These are phyloP conservation scores for Tilletia walkeri DNA, from an alignment of 1,284 basidiomycete genomes.

Conservation along the genomic window DNA sequence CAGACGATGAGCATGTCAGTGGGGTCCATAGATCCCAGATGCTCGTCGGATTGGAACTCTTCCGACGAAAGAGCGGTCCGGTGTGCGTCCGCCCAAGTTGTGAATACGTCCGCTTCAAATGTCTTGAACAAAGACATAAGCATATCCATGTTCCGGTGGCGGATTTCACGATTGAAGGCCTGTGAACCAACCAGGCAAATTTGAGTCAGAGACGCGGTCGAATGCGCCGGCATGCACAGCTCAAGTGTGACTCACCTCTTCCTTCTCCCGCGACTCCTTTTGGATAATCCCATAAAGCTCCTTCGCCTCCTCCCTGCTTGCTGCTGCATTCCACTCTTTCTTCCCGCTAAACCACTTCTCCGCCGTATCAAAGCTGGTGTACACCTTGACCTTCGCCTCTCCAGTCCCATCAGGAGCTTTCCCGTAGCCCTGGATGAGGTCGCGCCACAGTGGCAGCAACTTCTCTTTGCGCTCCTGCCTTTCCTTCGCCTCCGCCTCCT, in stretches of 20 bases:
- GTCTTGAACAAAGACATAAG: constrained; percentile 46
- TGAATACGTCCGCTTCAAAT: constrained; percentile 48
- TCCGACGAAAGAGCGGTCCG: constrained; percentile 44
- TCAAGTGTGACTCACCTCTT: constrained; percentile 22
- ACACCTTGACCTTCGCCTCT: constrained; percentile 34
- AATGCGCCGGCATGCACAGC: not conserved
- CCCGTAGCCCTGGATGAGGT: constrained; percentile 21
- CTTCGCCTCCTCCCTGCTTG: constrained; percentile 35
- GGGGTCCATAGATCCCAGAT: constrained; percentile 37
- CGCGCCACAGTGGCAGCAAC: constrained; percentile 36
- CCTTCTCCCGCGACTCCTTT: constrained; percentile 32
- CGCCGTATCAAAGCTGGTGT: constrained; percentile 39
- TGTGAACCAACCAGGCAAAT: not conserved
- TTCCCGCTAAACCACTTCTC: constrained; percentile 30
- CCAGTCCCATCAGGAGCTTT: not conserved
- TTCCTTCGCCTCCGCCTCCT: constrained; percentile 36
- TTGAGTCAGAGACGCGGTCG: not conserved
- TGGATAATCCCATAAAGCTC: constrained; percentile 34
- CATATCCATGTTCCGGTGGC: constrained; percentile 43
- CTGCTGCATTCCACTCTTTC: constrained; percentile 30
- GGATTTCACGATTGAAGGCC: constrained; percentile 27
- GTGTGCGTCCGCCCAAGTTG: constrained; percentile 53
- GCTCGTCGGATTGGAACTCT: constrained; percentile 40
- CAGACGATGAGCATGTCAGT: constrained; percentile 50
- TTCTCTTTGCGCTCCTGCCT: constrained; percentile 28